A percentile compares a stretch with the other conserved stretches of the same genome.
Evolutionary conservation across 2,329 filamentous ascomycete species (phyloP).

Genomic region (Atkinsonella hypoxylon): DNA sequence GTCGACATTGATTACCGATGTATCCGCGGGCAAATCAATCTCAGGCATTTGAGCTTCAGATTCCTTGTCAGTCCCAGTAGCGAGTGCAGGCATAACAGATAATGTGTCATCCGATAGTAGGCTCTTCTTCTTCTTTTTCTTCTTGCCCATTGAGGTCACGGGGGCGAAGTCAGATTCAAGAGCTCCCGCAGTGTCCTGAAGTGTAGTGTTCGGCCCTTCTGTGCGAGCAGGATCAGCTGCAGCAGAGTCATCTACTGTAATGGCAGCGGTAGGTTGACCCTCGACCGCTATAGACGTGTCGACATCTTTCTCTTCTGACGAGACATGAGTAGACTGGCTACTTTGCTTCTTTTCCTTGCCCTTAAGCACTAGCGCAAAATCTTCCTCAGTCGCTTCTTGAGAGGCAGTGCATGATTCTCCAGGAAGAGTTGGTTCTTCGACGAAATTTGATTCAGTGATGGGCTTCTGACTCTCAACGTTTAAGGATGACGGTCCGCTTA

Average conservation of each 20-base stretch:
- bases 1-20: background rate
- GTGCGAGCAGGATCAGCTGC: background rate
- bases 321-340: constrained; percentile 8
- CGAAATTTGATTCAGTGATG: background rate
- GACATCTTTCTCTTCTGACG: constrained; percentile 7
- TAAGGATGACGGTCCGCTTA: background rate
- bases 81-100: background rate
- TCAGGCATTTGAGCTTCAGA: background rate
- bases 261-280: background rate
- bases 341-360: constrained; percentile 14
- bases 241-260: background rate
- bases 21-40: background rate
- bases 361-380: constrained; percentile 8
- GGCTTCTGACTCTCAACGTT: background rate
- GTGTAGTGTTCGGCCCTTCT: background rate
- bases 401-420: background rate
- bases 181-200: background rate
- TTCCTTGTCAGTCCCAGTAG: background rate
- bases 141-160: constrained; percentile 5
- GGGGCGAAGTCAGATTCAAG: background rate
- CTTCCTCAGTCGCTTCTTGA: constrained; percentile 5
- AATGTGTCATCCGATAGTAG: background rate
- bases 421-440: constrained; percentile 3
- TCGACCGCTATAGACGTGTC: background rate
- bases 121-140: constrained; percentile 9